A percentile compares a stretch with the other conserved stretches of the same genome.
phyloP scores from a whole-genome alignment of 2,329 filamentous ascomycete genomes.

The Thelonectria olida region DNA sequence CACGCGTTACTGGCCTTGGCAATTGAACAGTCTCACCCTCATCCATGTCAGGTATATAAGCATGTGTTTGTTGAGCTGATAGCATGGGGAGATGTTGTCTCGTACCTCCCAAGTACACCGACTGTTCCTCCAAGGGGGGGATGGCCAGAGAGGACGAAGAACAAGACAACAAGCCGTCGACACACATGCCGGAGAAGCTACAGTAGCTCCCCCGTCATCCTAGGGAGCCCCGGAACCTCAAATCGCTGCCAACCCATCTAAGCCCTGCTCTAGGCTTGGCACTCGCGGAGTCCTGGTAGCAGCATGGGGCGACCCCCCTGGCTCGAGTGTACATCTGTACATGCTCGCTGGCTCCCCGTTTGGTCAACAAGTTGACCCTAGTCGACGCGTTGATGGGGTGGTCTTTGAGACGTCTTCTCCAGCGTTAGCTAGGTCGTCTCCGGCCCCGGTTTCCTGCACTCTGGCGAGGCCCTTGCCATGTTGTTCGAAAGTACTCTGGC shows the following conservation, averaged over 20 bases:
- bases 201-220: slow-evolving; percentile 38
- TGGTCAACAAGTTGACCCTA: slow-evolving; percentile 29
- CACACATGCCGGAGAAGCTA: slow-evolving; percentile 35
- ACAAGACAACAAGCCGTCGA: slow-evolving; percentile 16
- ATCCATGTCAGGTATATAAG: background rate
- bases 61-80: background rate
- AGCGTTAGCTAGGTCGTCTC: slow-evolving; percentile 29
- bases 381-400: slow-evolving; percentile 36
- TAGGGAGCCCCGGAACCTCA: slow-evolving; percentile 25
- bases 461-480: slow-evolving; percentile 26
- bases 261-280: slow-evolving; percentile 38
- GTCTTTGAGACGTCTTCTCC: slow-evolving; percentile 21
- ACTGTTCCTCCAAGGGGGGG: slow-evolving; percentile 15
- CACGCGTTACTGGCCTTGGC: slow-evolving; percentile 1
- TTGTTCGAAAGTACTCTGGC: slow-evolving; percentile 20
- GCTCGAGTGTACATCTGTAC: slow-evolving; percentile 14
- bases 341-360: slow-evolving; percentile 27
- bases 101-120: slow-evolving; percentile 26
- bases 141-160: slow-evolving; percentile 5
- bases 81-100: background rate
- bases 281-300: slow-evolving; percentile 27
- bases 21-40: slow-evolving; percentile 7
- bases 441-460: slow-evolving; percentile 31
- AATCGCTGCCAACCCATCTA: slow-evolving; percentile 31
- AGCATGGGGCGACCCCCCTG: slow-evolving; percentile 28